Evolutionary conservation across 2,329 filamentous ascomycete genomes (phyloP).

Genomic region (Pseudogymnoascus sp.): DNA sequence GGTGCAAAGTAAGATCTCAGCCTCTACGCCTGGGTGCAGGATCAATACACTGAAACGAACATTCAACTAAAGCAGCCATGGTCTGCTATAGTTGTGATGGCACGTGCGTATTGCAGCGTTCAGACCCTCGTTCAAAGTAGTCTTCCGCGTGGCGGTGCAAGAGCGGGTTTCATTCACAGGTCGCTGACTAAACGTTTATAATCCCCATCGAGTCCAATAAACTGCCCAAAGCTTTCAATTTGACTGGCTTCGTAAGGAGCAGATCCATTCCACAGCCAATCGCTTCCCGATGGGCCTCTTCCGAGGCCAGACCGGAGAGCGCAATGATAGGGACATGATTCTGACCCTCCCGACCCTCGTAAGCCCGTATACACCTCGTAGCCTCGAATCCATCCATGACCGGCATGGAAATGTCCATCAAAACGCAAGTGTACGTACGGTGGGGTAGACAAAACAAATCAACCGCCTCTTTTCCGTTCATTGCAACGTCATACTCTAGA

Average conservation of each 20-base stretch:
- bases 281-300: constrained; percentile 42
- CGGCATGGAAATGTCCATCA: constrained; percentile 47
- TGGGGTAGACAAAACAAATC: constrained; percentile 17
- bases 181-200: neutral
- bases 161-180: neutral
- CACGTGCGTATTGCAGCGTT: neutral
- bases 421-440: constrained; percentile 16
- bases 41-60: too few relatives aligned
- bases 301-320: constrained; percentile 44
- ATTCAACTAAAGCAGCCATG: too few relatives aligned
- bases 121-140: neutral
- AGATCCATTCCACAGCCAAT: constrained; percentile 46
- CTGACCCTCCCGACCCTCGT: constrained; percentile 40
- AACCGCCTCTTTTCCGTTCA: constrained; percentile 41
- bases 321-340: constrained; percentile 42
- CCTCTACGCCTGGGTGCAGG: too few relatives aligned
- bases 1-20: too few relatives aligned
- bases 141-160: too few relatives aligned
- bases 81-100: neutral
- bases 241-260: constrained; percentile 47
- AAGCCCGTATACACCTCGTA: constrained; percentile 40
- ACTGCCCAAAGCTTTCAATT: constrained; percentile 20
- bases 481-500: constrained; percentile 31
- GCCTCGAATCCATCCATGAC: constrained; percentile 44
- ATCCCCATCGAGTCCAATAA: neutral